Evolutionary conservation across 345 rosid species (phyloP).

Genomic region (Citrus mangshanensis): DNA sequence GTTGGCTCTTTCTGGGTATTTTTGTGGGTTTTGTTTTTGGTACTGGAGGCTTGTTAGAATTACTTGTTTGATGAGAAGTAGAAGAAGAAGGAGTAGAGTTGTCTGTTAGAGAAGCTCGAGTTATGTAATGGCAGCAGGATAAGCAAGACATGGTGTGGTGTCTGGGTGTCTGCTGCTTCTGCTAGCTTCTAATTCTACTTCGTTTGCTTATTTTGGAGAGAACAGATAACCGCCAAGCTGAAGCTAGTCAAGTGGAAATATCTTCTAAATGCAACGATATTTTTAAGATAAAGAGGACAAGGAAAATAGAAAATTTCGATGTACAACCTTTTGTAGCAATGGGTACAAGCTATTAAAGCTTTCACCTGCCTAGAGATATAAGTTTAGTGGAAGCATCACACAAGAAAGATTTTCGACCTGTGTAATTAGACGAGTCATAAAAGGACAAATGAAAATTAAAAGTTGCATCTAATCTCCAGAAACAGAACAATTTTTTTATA

Average conservation of each 20-base stretch:
- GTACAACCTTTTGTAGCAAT: not conserved
- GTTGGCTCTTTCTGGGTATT: constrained; percentile 15
- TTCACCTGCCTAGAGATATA: too few relatives aligned
- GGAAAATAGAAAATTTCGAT: not conserved
- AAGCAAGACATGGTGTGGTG: constrained; percentile 34
- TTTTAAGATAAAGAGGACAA: not conserved
- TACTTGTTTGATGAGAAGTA: constrained; percentile 11
- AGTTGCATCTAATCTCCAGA: too few relatives aligned
- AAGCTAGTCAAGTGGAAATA: not conserved
- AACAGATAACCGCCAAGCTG: not conserved
- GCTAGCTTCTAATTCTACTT: not conserved
- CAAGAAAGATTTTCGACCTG: too few relatives aligned
- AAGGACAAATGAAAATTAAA: too few relatives aligned
- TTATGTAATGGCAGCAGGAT: constrained; percentile 22
- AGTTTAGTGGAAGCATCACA: too few relatives aligned
- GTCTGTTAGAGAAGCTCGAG: constrained; percentile 21
- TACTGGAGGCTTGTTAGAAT: constrained; percentile 1
- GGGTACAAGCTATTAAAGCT: not conserved
- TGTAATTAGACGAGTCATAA: too few relatives aligned
- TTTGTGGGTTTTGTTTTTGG: constrained; percentile 13
- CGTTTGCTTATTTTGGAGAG: not conserved
- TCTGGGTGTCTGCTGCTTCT: not conserved
- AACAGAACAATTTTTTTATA: too few relatives aligned
- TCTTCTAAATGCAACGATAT: not conserved
- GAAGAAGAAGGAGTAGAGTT: constrained; percentile 15